phyloP scores from a whole-genome alignment of 1,139 yeast species.

The Candida tropicalis region DNA sequence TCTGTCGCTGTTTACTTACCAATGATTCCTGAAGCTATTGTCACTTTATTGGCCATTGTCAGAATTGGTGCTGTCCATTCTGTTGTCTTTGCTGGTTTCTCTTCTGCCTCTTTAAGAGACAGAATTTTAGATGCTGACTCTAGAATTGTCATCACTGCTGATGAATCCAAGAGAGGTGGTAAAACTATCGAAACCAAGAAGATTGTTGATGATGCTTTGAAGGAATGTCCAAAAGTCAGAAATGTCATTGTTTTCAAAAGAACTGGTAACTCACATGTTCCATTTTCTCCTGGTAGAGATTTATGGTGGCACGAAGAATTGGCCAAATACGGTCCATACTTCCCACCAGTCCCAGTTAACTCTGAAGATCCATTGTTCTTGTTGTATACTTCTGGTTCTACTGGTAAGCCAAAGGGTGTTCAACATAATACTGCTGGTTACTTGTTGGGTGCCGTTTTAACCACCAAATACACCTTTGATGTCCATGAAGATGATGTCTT shows the following conservation, averaged over 20 bases:
- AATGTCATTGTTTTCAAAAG: constrained; percentile 74
- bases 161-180: constrained; percentile 82
- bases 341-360: constrained; percentile 61
- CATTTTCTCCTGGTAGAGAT: constrained; percentile 64
- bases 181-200: constrained; percentile 81
- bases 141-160: constrained; percentile 73
- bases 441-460: constrained; percentile 66
- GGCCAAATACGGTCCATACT: constrained; percentile 64
- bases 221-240: constrained; percentile 65
- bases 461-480: constrained; percentile 77
- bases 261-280: constrained; percentile 69
- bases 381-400: constrained; percentile 69
- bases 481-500: constrained; percentile 70
- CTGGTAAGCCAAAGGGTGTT: constrained; percentile 72
- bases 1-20: constrained; percentile 86
- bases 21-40: constrained; percentile 82
- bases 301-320: constrained; percentile 83
- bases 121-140: constrained; percentile 79
- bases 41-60: constrained; percentile 70
- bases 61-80: constrained; percentile 84
- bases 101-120: constrained; percentile 74
- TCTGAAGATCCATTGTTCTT: constrained; percentile 66
- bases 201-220: constrained; percentile 80
- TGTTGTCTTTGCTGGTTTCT: constrained; percentile 83
- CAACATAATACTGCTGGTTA: constrained; percentile 82